phyloP scores from a whole-genome alignment of 1,284 basidiomycete genomes.

The Porphyrellus sp. region DNA sequence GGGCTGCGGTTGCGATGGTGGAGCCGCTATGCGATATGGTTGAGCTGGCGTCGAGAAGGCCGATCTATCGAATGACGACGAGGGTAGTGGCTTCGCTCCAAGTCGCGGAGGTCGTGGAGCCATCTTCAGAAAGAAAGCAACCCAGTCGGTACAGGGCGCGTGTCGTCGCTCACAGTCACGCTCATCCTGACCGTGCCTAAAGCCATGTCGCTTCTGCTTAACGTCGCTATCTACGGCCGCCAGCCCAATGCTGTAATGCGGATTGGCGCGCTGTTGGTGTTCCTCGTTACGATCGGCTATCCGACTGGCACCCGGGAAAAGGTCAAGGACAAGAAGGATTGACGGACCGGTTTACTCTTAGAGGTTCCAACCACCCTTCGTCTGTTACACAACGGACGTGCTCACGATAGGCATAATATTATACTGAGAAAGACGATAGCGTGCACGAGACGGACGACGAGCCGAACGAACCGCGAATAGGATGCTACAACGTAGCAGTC shows the following conservation, averaged over 20 bases:
- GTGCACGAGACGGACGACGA: not conserved
- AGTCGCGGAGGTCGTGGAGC: conserved; percentile 38
- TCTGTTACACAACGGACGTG: too few relatives aligned
- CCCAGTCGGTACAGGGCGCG: too few relatives aligned
- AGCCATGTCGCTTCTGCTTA: conserved; percentile 79
- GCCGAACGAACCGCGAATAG: too few relatives aligned
- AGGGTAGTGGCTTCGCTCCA: conserved; percentile 38
- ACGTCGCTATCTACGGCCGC: conserved; percentile 48
- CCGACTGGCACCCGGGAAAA: conserved; percentile 40
- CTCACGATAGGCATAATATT: conserved; percentile 19
- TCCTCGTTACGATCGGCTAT: conserved; percentile 73
- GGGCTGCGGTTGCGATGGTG: conserved; percentile 19
- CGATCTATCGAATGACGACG: conserved; percentile 38
- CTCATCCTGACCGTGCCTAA: conserved; percentile 89
- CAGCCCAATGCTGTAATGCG: conserved; percentile 48
- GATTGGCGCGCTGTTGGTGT: conserved; percentile 64
- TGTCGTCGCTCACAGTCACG: too few relatives aligned
- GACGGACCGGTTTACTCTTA: too few relatives aligned
- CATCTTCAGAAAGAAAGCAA: too few relatives aligned
- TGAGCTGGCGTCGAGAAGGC: conserved; percentile 30
- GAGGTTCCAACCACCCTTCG: too few relatives aligned
- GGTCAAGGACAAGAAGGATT: conserved; percentile 27
- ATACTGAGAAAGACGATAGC: conserved; percentile 1
- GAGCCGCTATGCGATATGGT: conserved; percentile 19
- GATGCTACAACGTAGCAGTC: too few relatives aligned